These are phyloP conservation scores for Senna tora DNA, from an alignment of 306 rosid genomes.

Conservation along the genomic window DNA sequence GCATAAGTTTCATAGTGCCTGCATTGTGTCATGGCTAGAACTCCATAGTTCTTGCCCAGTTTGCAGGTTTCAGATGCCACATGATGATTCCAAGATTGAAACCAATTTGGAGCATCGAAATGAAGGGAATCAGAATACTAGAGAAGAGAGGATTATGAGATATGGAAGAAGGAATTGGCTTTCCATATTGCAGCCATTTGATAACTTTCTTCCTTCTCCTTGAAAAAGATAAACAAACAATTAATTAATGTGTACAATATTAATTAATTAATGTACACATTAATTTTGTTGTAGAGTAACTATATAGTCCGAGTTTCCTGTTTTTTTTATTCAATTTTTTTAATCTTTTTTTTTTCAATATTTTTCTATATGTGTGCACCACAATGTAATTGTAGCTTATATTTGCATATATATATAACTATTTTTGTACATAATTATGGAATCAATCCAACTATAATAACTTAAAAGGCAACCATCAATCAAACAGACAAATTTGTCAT, in stretches of 20 bases:
- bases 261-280: too few relatives aligned
- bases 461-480: too few relatives aligned
- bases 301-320: not conserved
- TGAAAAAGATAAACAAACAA: constrained; percentile 20
- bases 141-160: constrained; percentile 48
- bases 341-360: too few relatives aligned
- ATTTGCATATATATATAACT: too few relatives aligned
- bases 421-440: not conserved
- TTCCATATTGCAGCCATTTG: constrained; percentile 63
- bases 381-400: too few relatives aligned
- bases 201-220: constrained; percentile 60
- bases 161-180: constrained; percentile 67
- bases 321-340: not conserved
- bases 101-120: constrained; percentile 28
- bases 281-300: not conserved
- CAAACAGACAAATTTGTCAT: not conserved
- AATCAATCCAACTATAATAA: constrained; percentile 22
- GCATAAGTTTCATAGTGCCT: constrained; percentile 69
- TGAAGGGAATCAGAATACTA: constrained; percentile 28
- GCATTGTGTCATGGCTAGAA: constrained; percentile 79
- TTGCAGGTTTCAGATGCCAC: constrained; percentile 77
- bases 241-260: too few relatives aligned
- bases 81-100: constrained; percentile 49
- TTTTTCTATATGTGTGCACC: too few relatives aligned
- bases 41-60: constrained; percentile 86